Evolutionary conservation across 1,284 basidiomycete species (phyloP), one percentile per base, ranked within the genome.

Genomic region (Ustilago hordei): DNA sequence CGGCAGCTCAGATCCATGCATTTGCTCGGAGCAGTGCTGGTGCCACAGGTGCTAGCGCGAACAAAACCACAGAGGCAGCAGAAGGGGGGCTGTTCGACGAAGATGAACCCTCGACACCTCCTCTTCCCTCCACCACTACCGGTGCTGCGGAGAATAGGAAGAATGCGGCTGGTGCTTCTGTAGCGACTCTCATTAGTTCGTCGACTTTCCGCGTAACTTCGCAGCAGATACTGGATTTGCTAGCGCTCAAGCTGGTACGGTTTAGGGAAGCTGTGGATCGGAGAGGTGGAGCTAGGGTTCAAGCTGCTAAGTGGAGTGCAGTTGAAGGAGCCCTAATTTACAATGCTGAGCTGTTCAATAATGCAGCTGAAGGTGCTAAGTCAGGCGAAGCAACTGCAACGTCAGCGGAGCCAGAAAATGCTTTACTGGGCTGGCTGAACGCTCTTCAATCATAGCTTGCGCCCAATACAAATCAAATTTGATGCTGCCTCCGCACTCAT

Each of bases 1-100:
- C 13, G 5, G 50, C 50, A 13, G 8, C 31, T n/a, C 28, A 31
- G 31, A 52, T 52, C 31, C 17, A 19, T 8, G 5, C 48, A 4
- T 28, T 50, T 3, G 28, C 48, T 12, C 23, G 12, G 13, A 50
- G 28, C 15, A 32, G 6, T 28, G 28, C 48, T 32, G 7, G 11
- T 4, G 45, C 11, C 3, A 19, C 23, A 19, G 32, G 36, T 7
- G 32, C 39, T 11, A n/a, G 43, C 17, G 6, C 39, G 28, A 35
- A 9, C 31, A 38, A 41, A 28, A 5, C 43, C 2, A 38, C n/a
- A 11, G 50, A 32, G 28, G 15, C 41, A 6, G 47, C 23, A 13
- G 70, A 39, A 43, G 61, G 38, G 34, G 69, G 64, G 28, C 23
- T 73, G 36, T 73, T 73, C 47, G 70, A 73, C 53, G 70, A 73